Evolutionary conservation across 169 alveolate genomes (phyloP).

Genomic region (Cryptosporidium ubiquitum): DNA sequence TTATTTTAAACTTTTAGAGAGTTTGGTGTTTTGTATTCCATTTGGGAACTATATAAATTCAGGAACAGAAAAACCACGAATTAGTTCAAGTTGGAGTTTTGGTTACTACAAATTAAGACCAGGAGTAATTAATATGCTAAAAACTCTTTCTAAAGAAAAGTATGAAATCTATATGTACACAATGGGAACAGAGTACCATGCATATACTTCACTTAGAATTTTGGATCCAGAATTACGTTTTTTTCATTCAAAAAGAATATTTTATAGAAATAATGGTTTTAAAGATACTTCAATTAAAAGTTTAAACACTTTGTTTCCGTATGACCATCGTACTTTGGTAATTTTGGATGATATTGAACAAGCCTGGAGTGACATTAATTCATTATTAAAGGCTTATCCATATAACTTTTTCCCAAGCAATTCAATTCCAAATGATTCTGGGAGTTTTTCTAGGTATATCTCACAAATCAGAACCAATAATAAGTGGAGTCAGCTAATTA

Average conservation of each 20-base stretch:
- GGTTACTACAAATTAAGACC: conserved; percentile 84
- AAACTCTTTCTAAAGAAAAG: conserved; percentile 71
- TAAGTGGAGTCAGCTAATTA: conserved; percentile 33
- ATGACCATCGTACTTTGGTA: conserved; percentile 65
- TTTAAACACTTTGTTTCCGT: conserved; percentile 50
- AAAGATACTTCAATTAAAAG: conserved; percentile 15
- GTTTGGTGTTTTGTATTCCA: conserved; percentile 62
- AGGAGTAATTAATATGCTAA: conserved; percentile 84
- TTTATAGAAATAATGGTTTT: conserved; percentile 67
- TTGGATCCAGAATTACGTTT: conserved; percentile 81
- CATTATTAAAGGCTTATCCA: conserved; percentile 58
- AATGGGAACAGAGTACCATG: conserved; percentile 87
- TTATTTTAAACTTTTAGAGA: conserved; percentile 31
- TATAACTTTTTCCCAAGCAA: conserved; percentile 48
- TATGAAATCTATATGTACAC: conserved; percentile 84
- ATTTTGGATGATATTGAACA: conserved; percentile 66
- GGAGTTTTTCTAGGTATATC: conserved; percentile 43
- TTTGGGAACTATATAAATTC: not conserved
- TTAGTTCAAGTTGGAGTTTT: not conserved
- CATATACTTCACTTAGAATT: conserved; percentile 81
- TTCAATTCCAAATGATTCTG: conserved; percentile 23
- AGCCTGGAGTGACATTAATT: conserved; percentile 64
- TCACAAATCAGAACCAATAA: conserved; percentile 34
- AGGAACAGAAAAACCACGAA: not conserved
- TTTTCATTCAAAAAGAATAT: conserved; percentile 55